A percentile compares a stretch with the other conserved stretches of the same genome.
phyloP scores from a whole-genome alignment of 2,329 filamentous ascomycete genomes.

The Zalaria obscura region DNA sequence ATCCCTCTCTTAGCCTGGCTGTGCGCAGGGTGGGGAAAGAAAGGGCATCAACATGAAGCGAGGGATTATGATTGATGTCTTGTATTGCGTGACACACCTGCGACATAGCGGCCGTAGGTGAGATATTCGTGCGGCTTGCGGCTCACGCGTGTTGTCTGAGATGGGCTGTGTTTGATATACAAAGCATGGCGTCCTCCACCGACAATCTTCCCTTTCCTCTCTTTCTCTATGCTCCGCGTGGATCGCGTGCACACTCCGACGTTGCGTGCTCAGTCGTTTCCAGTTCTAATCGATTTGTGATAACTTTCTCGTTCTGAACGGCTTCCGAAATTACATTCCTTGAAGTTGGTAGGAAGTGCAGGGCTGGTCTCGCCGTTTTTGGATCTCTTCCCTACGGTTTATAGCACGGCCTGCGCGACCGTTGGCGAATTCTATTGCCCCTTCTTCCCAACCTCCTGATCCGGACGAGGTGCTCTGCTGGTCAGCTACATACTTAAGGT shows the following conservation, averaged over 20 bases:
- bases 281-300: background rate
- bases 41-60: too few relatives aligned
- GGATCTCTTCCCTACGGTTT: background rate
- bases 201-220: background rate
- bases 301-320: background rate
- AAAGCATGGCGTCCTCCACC: background rate
- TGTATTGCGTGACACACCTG: too few relatives aligned
- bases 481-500: conserved; percentile 1
- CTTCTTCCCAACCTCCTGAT: background rate
- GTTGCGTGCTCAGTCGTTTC: background rate
- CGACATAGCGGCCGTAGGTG: too few relatives aligned
- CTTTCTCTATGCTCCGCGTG: background rate
- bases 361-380: background rate
- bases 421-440: background rate
- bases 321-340: background rate
- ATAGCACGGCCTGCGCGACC: background rate
- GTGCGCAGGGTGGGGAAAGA: too few relatives aligned
- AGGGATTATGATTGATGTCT: too few relatives aligned
- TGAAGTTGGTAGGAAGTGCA: background rate
- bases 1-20: too few relatives aligned
- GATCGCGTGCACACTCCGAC: background rate
- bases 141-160: too few relatives aligned
- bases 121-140: too few relatives aligned
- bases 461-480: background rate
- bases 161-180: background rate